Percentiles rank a stretch among this genome's conserved stretches.
phyloP scores from a whole-genome alignment of 768 basidiomycete species.

The Mycena pura region DNA sequence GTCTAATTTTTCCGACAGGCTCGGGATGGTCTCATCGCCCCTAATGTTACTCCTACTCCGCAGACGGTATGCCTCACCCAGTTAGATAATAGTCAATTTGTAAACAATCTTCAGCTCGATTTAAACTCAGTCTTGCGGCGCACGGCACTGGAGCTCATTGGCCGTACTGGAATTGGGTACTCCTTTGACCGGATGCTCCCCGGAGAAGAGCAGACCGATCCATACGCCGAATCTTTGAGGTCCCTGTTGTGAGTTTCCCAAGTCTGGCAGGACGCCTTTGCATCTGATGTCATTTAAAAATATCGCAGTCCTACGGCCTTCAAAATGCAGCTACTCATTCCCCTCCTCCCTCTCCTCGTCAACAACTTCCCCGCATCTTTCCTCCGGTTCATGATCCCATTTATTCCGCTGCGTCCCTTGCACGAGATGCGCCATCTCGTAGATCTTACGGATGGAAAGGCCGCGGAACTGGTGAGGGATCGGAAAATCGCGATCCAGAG shows the following conservation, averaged over 20 bases:
- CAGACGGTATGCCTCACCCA: not conserved
- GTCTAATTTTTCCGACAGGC: not conserved
- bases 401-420: not conserved
- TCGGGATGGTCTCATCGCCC: not conserved
- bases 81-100: not conserved
- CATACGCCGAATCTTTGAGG: not conserved
- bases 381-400: not conserved
- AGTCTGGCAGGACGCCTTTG: not conserved
- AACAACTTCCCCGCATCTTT: not conserved
- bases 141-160: not conserved
- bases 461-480: not conserved
- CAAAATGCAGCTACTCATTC: not conserved
- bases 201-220: not conserved
- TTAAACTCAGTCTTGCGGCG: not conserved
- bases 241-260: not conserved
- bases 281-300: not conserved
- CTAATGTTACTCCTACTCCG: not conserved
- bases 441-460: not conserved
- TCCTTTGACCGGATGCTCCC: not conserved
- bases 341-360: not conserved
- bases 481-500: not conserved
- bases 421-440: not conserved
- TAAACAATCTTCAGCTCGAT: not conserved
- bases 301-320: not conserved
- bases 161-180: not conserved